These are phyloP conservation scores for Lentinula boryana DNA, from an alignment of 768 basidiomycete genomes.

Conservation along the genomic window DNA sequence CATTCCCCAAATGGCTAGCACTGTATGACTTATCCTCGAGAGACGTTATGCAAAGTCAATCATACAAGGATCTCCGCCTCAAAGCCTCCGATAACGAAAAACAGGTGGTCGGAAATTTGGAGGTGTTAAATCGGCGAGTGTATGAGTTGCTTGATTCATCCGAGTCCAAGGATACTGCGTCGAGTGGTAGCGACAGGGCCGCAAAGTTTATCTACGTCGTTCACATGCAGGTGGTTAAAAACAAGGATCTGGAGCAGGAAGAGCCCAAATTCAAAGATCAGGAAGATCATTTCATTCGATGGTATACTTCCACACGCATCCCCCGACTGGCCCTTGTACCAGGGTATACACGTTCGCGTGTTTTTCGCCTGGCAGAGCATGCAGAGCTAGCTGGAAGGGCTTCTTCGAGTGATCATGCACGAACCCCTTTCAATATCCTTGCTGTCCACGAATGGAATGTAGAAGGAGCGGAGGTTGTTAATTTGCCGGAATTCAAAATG, in stretches of 20 bases:
- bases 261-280: background rate
- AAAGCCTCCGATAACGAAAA: background rate
- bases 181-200: background rate
- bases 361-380: background rate
- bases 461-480: background rate
- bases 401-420: background rate
- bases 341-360: background rate
- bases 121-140: background rate
- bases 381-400: conserved; percentile 2
- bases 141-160: background rate
- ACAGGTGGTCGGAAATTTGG: background rate
- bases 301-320: conserved; percentile 3
- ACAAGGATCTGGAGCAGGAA: background rate
- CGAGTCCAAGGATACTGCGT: background rate
- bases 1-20: conserved; percentile 22
- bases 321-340: background rate
- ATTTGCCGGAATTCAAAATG: background rate
- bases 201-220: conserved; percentile 4
- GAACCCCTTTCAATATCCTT: background rate
- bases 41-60: conserved; percentile 8
- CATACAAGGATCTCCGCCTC: background rate
- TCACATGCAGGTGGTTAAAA: background rate
- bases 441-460: conserved; percentile 1
- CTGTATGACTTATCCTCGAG: conserved; percentile 24
- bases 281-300: background rate